Percentiles rank a stretch among this genome's conserved stretches.
phyloP scores from a whole-genome alignment of 768 basidiomycete species.

The Termitomyces sp. region DNA sequence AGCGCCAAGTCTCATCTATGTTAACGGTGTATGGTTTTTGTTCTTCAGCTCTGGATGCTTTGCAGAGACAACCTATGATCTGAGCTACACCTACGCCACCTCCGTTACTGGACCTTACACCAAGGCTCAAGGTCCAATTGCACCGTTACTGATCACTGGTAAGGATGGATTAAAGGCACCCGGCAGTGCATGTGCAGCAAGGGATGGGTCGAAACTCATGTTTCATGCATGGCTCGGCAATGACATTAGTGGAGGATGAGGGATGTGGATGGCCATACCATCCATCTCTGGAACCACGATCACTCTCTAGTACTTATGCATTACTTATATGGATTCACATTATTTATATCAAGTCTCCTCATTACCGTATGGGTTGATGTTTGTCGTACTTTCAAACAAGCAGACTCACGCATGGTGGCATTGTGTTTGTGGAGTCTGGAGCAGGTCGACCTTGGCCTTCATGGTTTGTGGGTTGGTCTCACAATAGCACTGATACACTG shows the following conservation, averaged over 20 bases:
- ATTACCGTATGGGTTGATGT: no score
- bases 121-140: conserved; percentile 10
- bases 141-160: conserved; percentile 8
- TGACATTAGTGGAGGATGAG: conserved; percentile 8
- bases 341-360: not conserved
- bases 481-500: no score
- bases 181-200: conserved; percentile 8
- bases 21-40: conserved; percentile 12
- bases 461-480: no score
- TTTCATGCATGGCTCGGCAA: conserved; percentile 13
- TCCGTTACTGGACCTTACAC: conserved; percentile 12
- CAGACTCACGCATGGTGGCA: no score
- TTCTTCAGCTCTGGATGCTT: conserved; percentile 15
- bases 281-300: conserved; percentile 8
- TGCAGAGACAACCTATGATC: conserved; percentile 12
- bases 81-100: conserved; percentile 14
- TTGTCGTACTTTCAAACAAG: no score
- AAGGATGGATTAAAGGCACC: conserved; percentile 13
- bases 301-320: conserved; percentile 1
- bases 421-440: no score
- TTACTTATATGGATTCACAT: not conserved
- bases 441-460: no score
- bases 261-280: conserved; percentile 13
- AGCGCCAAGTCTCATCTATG: conserved; percentile 12
- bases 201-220: conserved; percentile 10